Evolutionary conservation across 169 alveolate genomes (phyloP), one percentile per base, ranked within the genome.

Genomic region (Plasmodium fragile): DNA sequence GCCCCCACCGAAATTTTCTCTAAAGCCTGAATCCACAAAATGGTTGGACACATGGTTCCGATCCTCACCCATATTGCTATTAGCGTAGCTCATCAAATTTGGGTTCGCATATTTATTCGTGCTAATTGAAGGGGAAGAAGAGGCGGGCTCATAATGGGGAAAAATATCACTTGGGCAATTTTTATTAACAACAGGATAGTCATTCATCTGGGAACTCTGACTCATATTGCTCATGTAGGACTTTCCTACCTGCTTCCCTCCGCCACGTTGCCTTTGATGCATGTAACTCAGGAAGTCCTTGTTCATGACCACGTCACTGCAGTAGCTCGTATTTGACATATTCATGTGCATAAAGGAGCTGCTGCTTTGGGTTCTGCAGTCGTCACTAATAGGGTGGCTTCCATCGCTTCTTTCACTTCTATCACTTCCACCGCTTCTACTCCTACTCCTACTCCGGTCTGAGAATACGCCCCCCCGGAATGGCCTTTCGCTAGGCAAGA

Each of bases 201-300:
- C 93, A 75, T 85, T 85, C n/a, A 77, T 13, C 18, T 85, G 93
- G 41, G 93, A 85, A 4, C 34, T 8, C 16, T 85, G 87, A 75
- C 93, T 85, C 8, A 85, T 5, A 43, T 85, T 85, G 16, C 39
- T 53, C 22, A 85, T 55, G 69, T 85, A 85, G 0, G 93, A 75
- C 6, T 75, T 75, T 11, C 52, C 32, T 2, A 32, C 36, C 39
- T 85, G 41, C 30, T 75, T 75, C 0, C n/a, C 28, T 65, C 36
- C 36, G 0, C 43, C 70, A 25, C 65, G 45, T 2, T 30, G 22
- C 30, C 80, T 41, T 7, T 85, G 36, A 36, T 73, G 77, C 25
- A 75, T 73, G 41, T 25, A 85, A 16, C 49, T 75, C 16, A 49
- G 41, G 39, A 75, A n/a, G 41, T 85, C 93, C n/a, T 75, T 73